A percentile compares a stretch with the other conserved stretches of the same genome.
Evolutionary conservation across 371 early-diverging fungal genomes (phyloP).

Genomic region (Quaeritorhiza haematococci): DNA sequence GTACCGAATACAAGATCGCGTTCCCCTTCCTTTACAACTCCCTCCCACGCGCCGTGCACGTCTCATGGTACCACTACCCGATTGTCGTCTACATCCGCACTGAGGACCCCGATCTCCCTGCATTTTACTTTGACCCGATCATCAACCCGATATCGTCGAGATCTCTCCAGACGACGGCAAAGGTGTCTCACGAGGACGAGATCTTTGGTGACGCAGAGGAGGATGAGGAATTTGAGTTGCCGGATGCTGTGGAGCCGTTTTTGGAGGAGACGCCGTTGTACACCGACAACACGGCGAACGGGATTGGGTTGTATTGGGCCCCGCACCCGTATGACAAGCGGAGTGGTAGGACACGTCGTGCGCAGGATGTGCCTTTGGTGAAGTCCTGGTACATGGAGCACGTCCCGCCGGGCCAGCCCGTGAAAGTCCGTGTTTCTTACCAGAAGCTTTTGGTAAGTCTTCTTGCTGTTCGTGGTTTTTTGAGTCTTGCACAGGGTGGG

Average conservation of each 20-base stretch:
- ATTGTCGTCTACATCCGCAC: slow-evolving; percentile 80
- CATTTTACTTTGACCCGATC: slow-evolving; percentile 94
- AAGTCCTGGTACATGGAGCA: slow-evolving; percentile 98
- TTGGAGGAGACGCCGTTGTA: slow-evolving; percentile 71
- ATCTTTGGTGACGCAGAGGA: slow-evolving; percentile 76
- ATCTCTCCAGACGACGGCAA: slow-evolving; percentile 47
- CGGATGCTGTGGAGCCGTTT: slow-evolving; percentile 76
- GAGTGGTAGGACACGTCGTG: slow-evolving; percentile 87
- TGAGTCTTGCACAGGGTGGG: no score
- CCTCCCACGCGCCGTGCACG: slow-evolving; percentile 85
- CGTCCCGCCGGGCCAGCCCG: slow-evolving; percentile 87
- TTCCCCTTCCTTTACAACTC: slow-evolving; percentile 97
- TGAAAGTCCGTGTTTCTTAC: slow-evolving; percentile 96
- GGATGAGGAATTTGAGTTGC: slow-evolving; percentile 68
- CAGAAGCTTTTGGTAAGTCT: slow-evolving; percentile 82
- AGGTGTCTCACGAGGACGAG: slow-evolving; percentile 69
- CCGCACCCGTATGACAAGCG: slow-evolving; percentile 95
- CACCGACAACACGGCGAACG: slow-evolving; percentile 88
- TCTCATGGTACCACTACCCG: slow-evolving; percentile 92
- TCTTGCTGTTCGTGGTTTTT: slow-evolving; percentile 4
- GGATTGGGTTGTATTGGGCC: slow-evolving; percentile 93
- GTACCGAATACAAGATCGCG: slow-evolving; percentile 97
- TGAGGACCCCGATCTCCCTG: slow-evolving; percentile 94
- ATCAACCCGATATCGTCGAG: slow-evolving; percentile 94
- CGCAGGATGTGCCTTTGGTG: slow-evolving; percentile 91